Evolutionary conservation across 2,329 filamentous ascomycete genomes (phyloP), one percentile per base, ranked within the genome.

Genomic region (Hymenoscyphus repandus): DNA sequence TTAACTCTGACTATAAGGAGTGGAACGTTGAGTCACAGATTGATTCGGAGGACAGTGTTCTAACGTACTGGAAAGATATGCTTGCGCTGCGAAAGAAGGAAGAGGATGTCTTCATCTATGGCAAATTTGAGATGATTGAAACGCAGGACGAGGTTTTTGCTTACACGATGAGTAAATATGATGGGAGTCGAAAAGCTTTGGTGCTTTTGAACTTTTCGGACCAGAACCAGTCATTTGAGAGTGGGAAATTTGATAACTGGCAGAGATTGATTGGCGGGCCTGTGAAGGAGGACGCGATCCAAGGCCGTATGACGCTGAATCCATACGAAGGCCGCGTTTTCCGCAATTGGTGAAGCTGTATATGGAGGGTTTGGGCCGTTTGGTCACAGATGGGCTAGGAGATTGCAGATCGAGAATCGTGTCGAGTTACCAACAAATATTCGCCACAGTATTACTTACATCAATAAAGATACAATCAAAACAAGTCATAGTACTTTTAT

Each of bases 1-100:
- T 83, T 34, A 81, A 87, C 64, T 77, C 83, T 49, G 77, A 82
- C 61, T 83, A 77, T 52, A 68, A 61, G 20, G 64, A 65, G 0
- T 68, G 82, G 62, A 55, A 90, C 60, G 54, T 49, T 7, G 50
- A 39, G 10, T 30, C 44, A 1, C 55, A 59, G 33, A 22, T 53
- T 10, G 37, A 41, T 3, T 32, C 48, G 12, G 13, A 41, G 15
- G 36, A 36, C 2, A 47, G 40, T 10, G 45, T 54, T 1, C 31
- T 64, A 18, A 45, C 56, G 15, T 50, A 63, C 36, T 56, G 38
- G 48, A 61, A 43, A 11, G 58, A 45, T 9, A 48, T 62, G 15
- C 37, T 62, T 4, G 11, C 18, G 6, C 3, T 50, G 1, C 15
- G 59, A 33, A 60, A 58, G 44, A 37, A 50, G 2, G 45, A 58